Evolutionary conservation across 306 rosid species (phyloP).

Genomic region (Ammopiptanthus mongolicus): DNA sequence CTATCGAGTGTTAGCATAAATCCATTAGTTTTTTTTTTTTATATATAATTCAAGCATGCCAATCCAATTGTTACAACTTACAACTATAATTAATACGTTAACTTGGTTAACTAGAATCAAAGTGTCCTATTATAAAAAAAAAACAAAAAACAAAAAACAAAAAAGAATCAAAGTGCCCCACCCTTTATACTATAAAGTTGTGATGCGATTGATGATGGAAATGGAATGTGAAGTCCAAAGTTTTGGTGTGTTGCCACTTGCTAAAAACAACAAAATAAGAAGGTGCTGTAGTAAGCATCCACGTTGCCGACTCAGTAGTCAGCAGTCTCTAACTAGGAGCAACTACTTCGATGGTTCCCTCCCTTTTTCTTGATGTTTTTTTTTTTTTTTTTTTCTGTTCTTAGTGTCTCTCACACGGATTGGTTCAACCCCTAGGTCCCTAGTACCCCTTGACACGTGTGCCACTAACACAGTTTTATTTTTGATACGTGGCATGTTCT

Average conservation of each 20-base stretch:
- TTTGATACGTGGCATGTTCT: not conserved
- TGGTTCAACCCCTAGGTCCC: not conserved
- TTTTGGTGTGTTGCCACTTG: not conserved
- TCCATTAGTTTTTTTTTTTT: too few species aligned
- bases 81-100: not conserved
- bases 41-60: not conserved
- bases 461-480: not conserved
- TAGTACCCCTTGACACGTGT: not conserved
- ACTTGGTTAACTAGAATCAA: not conserved
- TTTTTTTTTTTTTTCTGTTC: not conserved
- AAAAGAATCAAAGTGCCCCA: not conserved
- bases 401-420: not conserved
- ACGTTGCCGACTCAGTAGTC: not conserved
- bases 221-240: not conserved
- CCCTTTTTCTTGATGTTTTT: not conserved
- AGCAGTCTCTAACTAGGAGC: not conserved
- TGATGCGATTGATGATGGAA: not conserved
- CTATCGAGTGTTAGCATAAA: too few species aligned
- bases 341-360: not conserved
- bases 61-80: not conserved
- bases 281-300: not conserved
- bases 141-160: too few species aligned
- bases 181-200: not conserved
- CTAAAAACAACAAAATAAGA: too few species aligned
- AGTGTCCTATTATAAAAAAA: not conserved